Percentiles rank a stretch among this genome's conserved stretches.
Evolutionary conservation across 441 rosid genomes (phyloP).

Genomic region (Corymbia citriodora): DNA sequence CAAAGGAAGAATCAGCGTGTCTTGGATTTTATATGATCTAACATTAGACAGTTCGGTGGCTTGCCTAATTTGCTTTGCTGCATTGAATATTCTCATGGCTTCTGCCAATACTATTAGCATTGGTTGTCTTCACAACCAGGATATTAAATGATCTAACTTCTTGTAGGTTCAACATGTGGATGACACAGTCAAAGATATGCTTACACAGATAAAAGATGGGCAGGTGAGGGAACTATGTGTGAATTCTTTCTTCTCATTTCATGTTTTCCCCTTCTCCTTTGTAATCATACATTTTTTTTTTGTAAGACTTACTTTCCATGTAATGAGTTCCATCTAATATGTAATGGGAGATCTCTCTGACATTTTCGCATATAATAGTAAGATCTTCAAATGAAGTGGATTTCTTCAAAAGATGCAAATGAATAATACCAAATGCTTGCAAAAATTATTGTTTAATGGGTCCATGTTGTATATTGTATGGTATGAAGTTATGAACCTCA

Average conservation of each 20-base stretch:
- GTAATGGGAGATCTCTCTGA: background rate
- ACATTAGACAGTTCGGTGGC: background rate
- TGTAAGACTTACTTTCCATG: background rate
- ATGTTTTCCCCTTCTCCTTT: background rate
- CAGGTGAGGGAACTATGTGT: slow-evolving; percentile 23
- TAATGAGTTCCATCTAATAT: background rate
- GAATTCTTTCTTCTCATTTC: background rate
- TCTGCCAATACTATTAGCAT: background rate
- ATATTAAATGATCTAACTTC: no score
- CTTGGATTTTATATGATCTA: background rate
- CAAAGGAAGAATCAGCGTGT: background rate
- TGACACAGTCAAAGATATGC: slow-evolving; percentile 63
- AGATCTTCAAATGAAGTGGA: background rate
- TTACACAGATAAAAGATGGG: slow-evolving; percentile 48
- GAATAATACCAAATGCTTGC: background rate
- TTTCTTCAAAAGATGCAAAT: background rate
- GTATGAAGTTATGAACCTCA: background rate
- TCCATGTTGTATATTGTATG: background rate
- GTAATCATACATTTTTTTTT: no score
- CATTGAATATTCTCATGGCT: background rate
- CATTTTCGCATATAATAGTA: background rate
- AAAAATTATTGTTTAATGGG: no score
- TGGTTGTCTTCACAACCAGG: background rate
- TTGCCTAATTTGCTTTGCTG: background rate
- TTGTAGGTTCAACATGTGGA: slow-evolving; percentile 77